Percentiles rank a stretch among this genome's conserved stretches.
Conservation (phyloP, 805 yeast species). For the Pichia exigua region DNA sequence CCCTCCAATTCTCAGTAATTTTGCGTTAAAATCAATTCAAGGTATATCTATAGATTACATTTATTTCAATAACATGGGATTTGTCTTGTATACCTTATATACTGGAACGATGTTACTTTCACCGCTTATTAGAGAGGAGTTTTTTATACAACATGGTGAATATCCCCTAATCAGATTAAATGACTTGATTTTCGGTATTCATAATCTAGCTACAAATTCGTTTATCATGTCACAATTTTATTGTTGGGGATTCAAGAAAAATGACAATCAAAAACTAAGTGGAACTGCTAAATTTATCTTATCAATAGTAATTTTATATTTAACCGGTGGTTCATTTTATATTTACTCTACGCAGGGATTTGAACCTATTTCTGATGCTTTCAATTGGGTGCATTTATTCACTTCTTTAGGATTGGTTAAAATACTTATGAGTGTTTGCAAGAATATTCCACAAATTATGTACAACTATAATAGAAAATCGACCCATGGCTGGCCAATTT, state of each 20-base stretch:
- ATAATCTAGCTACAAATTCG: slow-evolving; percentile 23
- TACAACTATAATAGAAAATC: slow-evolving; percentile 29
- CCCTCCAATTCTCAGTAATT: slow-evolving; percentile 28
- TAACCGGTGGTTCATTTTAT: slow-evolving; percentile 6
- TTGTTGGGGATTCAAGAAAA: slow-evolving; percentile 28
- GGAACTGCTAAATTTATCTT: slow-evolving; percentile 16
- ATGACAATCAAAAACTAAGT: slow-evolving; percentile 26
- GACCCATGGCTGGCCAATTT: slow-evolving; percentile 33
- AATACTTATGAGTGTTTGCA: slow-evolving; percentile 28
- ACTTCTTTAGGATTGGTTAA: slow-evolving; percentile 29
- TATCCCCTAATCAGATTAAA: slow-evolving; percentile 26
- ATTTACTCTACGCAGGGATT: slow-evolving; percentile 12
- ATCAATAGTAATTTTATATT: slow-evolving; percentile 11
- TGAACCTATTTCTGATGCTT: slow-evolving; percentile 8
- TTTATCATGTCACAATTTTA: slow-evolving; percentile 27
- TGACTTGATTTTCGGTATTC: slow-evolving; percentile 27
- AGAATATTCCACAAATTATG: slow-evolving; percentile 29
- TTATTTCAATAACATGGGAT: slow-evolving; percentile 29
- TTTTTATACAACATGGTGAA: slow-evolving; percentile 18
- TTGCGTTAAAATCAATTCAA: slow-evolving; percentile 26
- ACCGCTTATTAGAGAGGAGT: slow-evolving; percentile 23
- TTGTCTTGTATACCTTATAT: slow-evolving; percentile 25
- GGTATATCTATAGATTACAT: slow-evolving; percentile 30
- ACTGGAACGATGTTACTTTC: slow-evolving; percentile 20
- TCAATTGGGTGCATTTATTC: slow-evolving; percentile 28